These are phyloP conservation scores for Fusarium austroafricanum DNA, from an alignment of 2,329 filamentous ascomycete species.

Conservation along the genomic window DNA sequence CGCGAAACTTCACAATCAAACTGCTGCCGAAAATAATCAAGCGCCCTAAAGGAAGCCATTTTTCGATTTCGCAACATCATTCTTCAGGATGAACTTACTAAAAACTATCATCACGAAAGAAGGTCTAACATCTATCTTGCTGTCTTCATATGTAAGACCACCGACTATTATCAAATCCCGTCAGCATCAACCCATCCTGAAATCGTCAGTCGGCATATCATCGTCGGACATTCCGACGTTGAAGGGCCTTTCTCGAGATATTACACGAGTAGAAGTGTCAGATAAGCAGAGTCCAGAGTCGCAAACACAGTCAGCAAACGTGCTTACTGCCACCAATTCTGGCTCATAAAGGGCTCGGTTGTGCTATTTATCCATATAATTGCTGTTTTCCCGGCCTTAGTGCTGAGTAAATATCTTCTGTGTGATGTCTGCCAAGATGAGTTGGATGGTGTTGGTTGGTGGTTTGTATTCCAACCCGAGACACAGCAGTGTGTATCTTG, in stretches of 20 bases:
- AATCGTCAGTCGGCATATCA: neutral
- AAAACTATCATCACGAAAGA: neutral
- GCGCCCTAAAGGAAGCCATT: neutral
- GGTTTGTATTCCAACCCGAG: neutral
- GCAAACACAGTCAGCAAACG: constrained; percentile 1
- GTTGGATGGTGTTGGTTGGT: neutral
- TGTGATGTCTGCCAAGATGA: neutral
- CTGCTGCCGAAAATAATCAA: constrained; percentile 6
- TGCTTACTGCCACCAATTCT: neutral
- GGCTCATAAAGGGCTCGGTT: neutral
- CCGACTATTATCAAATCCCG: neutral
- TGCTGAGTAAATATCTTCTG: neutral
- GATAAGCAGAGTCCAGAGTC: neutral
- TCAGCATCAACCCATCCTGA: neutral
- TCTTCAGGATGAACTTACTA: neutral
- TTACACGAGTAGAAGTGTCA: neutral
- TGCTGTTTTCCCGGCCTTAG: neutral
- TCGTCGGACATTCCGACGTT: neutral
- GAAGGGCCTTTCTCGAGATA: neutral
- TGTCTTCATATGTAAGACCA: neutral
- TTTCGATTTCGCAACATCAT: neutral
- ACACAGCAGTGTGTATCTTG: neutral
- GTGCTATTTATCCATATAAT: neutral
- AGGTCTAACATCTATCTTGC: neutral
- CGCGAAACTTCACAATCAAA: neutral